These are phyloP conservation scores for Eucalyptus tenuipes DNA, from an alignment of 345 rosid species.

Conservation along the genomic window DNA sequence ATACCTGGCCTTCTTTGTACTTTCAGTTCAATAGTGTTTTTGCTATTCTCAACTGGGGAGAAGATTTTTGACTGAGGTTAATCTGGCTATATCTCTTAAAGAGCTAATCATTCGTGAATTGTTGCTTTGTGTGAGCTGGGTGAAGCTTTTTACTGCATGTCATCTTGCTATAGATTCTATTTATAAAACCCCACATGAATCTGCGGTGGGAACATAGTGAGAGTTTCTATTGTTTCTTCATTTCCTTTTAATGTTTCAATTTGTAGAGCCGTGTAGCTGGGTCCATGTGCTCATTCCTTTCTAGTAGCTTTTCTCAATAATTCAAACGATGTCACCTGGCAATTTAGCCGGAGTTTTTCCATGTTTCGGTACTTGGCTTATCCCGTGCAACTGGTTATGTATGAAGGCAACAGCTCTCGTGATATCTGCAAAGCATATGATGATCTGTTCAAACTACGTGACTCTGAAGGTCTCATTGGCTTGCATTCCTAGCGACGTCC, in stretches of 20 bases:
- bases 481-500: background rate
- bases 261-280: background rate
- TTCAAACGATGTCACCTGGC: background rate
- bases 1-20: slow-evolving; percentile 86
- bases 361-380: background rate
- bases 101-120: background rate
- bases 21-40: slow-evolving; percentile 62
- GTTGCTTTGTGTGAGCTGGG: background rate
- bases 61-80: slow-evolving; percentile 75
- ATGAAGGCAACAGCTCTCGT: background rate
- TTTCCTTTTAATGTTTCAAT: background rate
- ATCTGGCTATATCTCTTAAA: background rate
- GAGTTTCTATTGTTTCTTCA: background rate
- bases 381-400: background rate
- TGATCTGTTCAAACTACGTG: background rate
- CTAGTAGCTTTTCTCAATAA: background rate
- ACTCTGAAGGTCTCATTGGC: background rate
- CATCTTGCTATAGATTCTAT: background rate
- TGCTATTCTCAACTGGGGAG: slow-evolving; percentile 85
- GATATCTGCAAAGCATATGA: background rate
- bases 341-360: background rate
- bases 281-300: background rate
- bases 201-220: background rate
- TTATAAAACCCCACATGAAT: background rate
- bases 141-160: background rate